Percentiles rank a stretch among this genome's conserved stretches.
These are phyloP conservation scores for Podila epicladia DNA, from an alignment of 192 early-diverging fungal genomes.

Conservation along the genomic window DNA sequence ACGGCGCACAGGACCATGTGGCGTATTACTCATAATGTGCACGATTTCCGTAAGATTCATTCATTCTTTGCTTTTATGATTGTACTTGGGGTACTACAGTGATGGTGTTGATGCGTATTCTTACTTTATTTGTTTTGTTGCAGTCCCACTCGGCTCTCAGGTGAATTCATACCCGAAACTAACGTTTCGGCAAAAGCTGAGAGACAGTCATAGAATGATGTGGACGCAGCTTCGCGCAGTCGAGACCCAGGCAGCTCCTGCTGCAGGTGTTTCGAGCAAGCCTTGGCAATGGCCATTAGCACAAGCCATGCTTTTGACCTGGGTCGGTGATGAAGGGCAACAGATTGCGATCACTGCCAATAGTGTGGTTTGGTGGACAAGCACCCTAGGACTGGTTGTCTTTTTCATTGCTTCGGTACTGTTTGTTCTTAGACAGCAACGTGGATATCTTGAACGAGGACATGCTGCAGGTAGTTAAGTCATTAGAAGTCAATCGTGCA, in stretches of 20 bases:
- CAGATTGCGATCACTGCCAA: constrained; percentile 23
- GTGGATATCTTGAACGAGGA: constrained; percentile 15
- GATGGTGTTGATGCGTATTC: too few relatives aligned
- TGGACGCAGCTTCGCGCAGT: constrained; percentile 6
- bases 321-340: constrained; percentile 4
- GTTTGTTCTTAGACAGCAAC: background rate
- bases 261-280: background rate
- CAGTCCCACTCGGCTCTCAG: constrained; percentile 23
- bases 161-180: constrained; percentile 11
- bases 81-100: too few relatives aligned
- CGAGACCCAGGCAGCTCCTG: background rate
- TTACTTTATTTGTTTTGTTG: too few relatives aligned
- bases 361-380: constrained; percentile 15
- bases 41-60: background rate
- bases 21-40: background rate
- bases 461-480: background rate
- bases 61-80: background rate
- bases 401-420: background rate
- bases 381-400: background rate
- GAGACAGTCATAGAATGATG: constrained; percentile 6
- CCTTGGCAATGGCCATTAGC: background rate
- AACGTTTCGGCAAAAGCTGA: constrained; percentile 13
- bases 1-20: background rate
- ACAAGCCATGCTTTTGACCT: background rate
- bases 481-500: background rate